Base-by-base conservation (phyloP, 768 basidiomycete species). In the Crepidotus variabilis region DNA sequence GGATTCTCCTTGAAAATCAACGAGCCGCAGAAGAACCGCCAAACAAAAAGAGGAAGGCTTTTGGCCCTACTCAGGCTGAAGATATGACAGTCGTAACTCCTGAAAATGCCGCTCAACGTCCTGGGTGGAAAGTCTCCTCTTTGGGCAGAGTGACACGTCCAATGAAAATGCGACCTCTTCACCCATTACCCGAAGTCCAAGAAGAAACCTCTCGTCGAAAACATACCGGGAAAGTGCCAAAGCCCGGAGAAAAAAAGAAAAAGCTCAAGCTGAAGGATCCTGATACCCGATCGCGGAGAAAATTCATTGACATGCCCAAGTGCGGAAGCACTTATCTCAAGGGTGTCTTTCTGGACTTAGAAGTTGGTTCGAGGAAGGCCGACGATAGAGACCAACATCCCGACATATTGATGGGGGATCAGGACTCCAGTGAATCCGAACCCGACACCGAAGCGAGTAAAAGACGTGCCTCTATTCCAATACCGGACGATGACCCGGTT, bases 311-410 rank as follows among this genome's bases (percentile, higher is more conserved):
- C 63, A 85, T 90, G 61, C 79, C 82, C 14, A 78, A 78, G 50
- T 92, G 83, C 77, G 87, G 84, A 21, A 86, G 88, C 45, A 75
- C 76, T 16, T 85, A 90, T 67, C 62, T 92, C 62, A 88, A 82
- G 56, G 91, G 89, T 2, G 69, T 80, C 21, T 87, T 90, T 68
- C 63, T 92, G 62, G 86, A 84, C 34, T 63, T 72, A 32, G 73
- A 73, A 36, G 65, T 69, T 20, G 24, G 56, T 39, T 35, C 61
- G 2, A 54, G 63, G 4, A 28, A 28, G 8, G 3, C 28, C 28
- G 28, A 28, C 8, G 28, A 28, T 21, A 54, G 60, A 46, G 59
- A 65, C 48, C 59, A 51, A 8, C 53, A 54, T 43, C 60, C 56
- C 4, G 61, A 58, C 10, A 61, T 62, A 0, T 59, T 53, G 6